phyloP scores from a whole-genome alignment of 371 early-diverging fungal genomes.

The Mucor lusitanicus region DNA sequence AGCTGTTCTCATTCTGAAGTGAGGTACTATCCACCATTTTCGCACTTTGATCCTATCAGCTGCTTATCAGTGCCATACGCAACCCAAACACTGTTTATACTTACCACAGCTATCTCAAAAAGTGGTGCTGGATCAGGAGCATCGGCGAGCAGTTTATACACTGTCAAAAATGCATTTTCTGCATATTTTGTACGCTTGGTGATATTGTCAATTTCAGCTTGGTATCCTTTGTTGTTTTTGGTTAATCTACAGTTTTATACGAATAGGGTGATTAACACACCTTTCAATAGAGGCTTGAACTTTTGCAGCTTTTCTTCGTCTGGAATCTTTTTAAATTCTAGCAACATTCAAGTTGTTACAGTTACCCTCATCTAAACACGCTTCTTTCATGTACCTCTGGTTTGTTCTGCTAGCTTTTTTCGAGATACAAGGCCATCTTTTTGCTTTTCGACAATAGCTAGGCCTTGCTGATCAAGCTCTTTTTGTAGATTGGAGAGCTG shows the following conservation, averaged over 20 bases:
- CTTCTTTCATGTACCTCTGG: conserved; percentile 64
- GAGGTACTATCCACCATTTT: conserved; percentile 51
- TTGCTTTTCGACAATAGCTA: conserved; percentile 84
- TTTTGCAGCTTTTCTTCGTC: conserved; percentile 78
- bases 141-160: conserved; percentile 81
- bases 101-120: conserved; percentile 54
- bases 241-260: not conserved
- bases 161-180: conserved; percentile 79
- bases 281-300: conserved; percentile 74
- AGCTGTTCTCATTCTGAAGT: conserved; percentile 55
- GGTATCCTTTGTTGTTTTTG: conserved; percentile 61
- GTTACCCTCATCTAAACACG: not conserved
- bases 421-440: conserved; percentile 75
- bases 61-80: not conserved
- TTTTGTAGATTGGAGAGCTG: conserved; percentile 69
- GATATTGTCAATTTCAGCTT: conserved; percentile 87
- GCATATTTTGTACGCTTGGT: conserved; percentile 83
- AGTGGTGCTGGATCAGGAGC: conserved; percentile 87
- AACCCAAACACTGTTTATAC: not conserved
- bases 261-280: conserved; percentile 17
- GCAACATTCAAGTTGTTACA: not conserved
- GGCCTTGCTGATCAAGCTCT: conserved; percentile 76
- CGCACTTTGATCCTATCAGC: conserved; percentile 62
- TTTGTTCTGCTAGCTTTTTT: conserved; percentile 86
- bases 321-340: conserved; percentile 79